Evolutionary conservation across 73 alveolate species (phyloP), one percentile per base, ranked within the genome.

Genomic region (Breviolum minutum): DNA sequence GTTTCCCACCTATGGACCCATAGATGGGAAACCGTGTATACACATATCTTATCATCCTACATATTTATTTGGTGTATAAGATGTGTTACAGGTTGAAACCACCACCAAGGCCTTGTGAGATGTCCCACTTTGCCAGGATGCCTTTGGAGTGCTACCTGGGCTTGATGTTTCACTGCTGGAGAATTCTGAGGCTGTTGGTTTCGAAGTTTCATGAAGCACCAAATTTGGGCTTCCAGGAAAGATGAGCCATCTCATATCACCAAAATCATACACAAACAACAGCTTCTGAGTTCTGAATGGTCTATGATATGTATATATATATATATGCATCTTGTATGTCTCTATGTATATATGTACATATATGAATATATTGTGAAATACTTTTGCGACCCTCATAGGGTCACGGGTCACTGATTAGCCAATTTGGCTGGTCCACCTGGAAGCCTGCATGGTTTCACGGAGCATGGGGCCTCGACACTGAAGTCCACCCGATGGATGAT

Each of bases 131-230:
- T 20, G 80, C 76, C 98, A 92, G 98, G 98, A 92, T 61, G 98
- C 98, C 64, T 92, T 92, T 63, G 98, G 98, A 92, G 98, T 92
- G 48, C 81, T 92, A 73, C 98, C 98, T 6, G 98, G 98, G 90
- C 87, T 92, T n/a, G 98, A 92, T 19, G 98, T 92, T 80, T 92
- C 98, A 74, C 91, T 92, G 91, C 98, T 92, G 98, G 81, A 92
- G 74, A 92, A 92, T 81, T 92, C 98, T 26, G 98, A 92, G 63
- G 98, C 98, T 81, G 90, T 92, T 76, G 98, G 98, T 84, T 92
- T 92, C 66, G 98, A 92, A 64, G 98, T 92, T 11, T 86, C 76
- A 77, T 77, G 86, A 77, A 10, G 27, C 63, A 40, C 54, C 54
- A 40, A 40, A 40, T 40, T 40, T 40, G 54, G 54, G 54, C 54